phyloP scores from a whole-genome alignment of 2,329 filamentous ascomycete species.

The Cladosporium sp. region DNA sequence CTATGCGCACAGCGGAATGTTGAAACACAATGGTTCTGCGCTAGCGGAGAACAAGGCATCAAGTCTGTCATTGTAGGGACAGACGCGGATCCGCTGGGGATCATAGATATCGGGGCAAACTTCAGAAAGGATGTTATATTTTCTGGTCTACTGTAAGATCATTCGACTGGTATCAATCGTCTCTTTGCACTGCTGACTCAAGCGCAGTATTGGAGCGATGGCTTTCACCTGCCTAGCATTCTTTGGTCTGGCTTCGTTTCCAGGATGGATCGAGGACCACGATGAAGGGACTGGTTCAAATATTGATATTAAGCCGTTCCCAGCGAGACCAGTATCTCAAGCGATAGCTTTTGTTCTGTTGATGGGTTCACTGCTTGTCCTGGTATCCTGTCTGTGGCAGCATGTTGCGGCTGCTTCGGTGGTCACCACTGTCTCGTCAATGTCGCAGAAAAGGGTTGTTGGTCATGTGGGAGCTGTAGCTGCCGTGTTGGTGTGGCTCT shows the following conservation, averaged over 20 bases:
- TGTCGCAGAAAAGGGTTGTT: slow-evolving; percentile 10
- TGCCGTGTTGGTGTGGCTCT: slow-evolving; percentile 19
- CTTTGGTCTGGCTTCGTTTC: slow-evolving; percentile 19
- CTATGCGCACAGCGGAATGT: slow-evolving; percentile 16
- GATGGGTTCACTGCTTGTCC: slow-evolving; percentile 18
- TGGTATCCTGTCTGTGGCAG: slow-evolving; percentile 24
- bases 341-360: background rate
- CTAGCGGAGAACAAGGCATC: slow-evolving; percentile 15
- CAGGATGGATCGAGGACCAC: slow-evolving; percentile 20
- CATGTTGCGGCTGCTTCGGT: slow-evolving; percentile 23
- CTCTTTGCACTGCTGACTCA: background rate
- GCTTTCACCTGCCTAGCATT: slow-evolving; percentile 18
- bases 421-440: slow-evolving; percentile 12
- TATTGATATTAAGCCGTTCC: slow-evolving; percentile 24
- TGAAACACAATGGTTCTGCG: slow-evolving; percentile 18
- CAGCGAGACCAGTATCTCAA: background rate
- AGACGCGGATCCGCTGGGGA: slow-evolving; percentile 12
- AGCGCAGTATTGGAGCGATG: slow-evolving; percentile 14
- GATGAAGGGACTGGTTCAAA: slow-evolving; percentile 20
- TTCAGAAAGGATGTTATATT: slow-evolving; percentile 14
- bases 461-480: slow-evolving; percentile 19
- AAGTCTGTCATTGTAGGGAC: slow-evolving; percentile 4
- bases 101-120: slow-evolving; percentile 6
- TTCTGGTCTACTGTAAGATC: slow-evolving; percentile 18
- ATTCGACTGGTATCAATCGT: background rate